Base-by-base conservation (phyloP, 805 yeast species). In the Schwanniomyces occidentalis region DNA sequence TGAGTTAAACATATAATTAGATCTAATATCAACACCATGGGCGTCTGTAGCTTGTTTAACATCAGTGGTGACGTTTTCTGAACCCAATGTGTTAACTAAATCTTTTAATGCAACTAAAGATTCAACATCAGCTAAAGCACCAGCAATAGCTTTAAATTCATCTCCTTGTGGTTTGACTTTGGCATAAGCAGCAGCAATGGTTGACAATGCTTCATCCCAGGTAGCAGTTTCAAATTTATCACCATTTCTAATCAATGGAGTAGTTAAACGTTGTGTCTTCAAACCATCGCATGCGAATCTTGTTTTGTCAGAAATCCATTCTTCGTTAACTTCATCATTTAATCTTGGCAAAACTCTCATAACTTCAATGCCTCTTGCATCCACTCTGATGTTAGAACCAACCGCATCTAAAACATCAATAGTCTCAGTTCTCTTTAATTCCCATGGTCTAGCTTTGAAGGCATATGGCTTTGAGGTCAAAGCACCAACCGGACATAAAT, bases 381-480 rank as follows among this genome's bases (percentile, higher is more conserved):
- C 95, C 35, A 86, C 88, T 58, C 95, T 75, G 46, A 86, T 76
- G 53, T 80, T 84, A 27, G 91, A 82, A 16, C 95, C 95, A 23
- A 86, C 58, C 15, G 80, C 95, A 61, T 86, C 95, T 67, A 80
- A 62, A 9, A 86, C 93, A 60, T 86, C 95, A 49, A 86, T 75
- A 34, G 91, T 74, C 63, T 86, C 95, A 30, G 95, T 85, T 71
- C 85, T 80, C 69, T 85, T 86, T 58, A 87, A 75, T 65, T 86
- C 95, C 95, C 95, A 86, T 19, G 95, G 95, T 58, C 95, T 77
- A 10, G 95, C 95, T 56, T 78, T 80, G 74, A 86, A 86, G n/a
- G 95, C 89, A 52, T 86, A 86, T 16, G 95, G 95, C 64, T 87
- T 87, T 18, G 87, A 79, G 22, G 95, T 87, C 51, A 86, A 76